Conservation (phyloP, 2,329 filamentous ascomycete genomes). For the Rutstroemia sp. region DNA sequence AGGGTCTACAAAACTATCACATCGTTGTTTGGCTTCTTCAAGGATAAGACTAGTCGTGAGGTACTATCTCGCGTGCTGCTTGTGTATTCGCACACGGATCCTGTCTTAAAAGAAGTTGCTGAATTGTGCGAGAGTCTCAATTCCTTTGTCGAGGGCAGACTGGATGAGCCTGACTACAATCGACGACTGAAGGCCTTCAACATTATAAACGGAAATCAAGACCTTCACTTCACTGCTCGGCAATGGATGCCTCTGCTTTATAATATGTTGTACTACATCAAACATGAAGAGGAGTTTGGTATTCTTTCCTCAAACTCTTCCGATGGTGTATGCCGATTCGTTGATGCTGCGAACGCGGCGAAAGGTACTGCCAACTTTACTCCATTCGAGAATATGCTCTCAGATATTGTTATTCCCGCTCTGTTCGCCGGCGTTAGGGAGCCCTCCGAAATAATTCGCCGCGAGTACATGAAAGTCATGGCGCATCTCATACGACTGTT, state of each 20-base stretch:
- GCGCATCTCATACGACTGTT: slow-evolving; percentile 69
- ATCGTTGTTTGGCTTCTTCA: slow-evolving; percentile 84
- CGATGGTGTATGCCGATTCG: slow-evolving; percentile 69
- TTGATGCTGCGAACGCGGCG: slow-evolving; percentile 52
- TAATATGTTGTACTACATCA: slow-evolving; percentile 84
- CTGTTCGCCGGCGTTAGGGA: slow-evolving; percentile 72
- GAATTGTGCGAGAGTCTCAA: slow-evolving; percentile 73
- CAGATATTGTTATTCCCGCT: slow-evolving; percentile 61
- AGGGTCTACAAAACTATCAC: slow-evolving; percentile 68
- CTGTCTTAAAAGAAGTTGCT: slow-evolving; percentile 55
- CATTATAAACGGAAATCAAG: slow-evolving; percentile 57
- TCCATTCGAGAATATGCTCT: slow-evolving; percentile 52
- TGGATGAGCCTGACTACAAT: slow-evolving; percentile 87
- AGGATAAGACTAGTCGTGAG: slow-evolving; percentile 68
- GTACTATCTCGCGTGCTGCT: slow-evolving; percentile 66
- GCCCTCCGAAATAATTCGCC: slow-evolving; percentile 72
- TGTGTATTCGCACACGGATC: slow-evolving; percentile 60
- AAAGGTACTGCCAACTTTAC: slow-evolving; percentile 35
- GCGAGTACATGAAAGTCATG: slow-evolving; percentile 74
- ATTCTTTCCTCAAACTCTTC: slow-evolving; percentile 76
- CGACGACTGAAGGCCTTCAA: slow-evolving; percentile 71
- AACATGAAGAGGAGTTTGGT: slow-evolving; percentile 79
- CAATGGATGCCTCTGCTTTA: slow-evolving; percentile 86
- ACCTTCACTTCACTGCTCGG: slow-evolving; percentile 50
- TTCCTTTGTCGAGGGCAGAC: slow-evolving; percentile 59